Evolutionary conservation across 106 monocot species (phyloP).

Genomic region (Dendrobium catenatum): DNA sequence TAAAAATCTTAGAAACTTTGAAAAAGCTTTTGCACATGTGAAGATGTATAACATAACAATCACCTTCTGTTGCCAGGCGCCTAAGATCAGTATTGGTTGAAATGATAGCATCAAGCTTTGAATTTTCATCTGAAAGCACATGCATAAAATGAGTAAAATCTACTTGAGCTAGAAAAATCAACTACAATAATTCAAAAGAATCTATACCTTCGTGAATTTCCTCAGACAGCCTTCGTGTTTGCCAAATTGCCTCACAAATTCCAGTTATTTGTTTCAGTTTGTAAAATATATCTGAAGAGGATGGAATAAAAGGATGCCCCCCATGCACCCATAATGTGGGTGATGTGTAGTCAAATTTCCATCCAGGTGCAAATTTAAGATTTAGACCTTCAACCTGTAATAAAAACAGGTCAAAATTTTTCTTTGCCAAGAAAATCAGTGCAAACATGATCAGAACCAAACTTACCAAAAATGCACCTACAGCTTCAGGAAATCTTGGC

Average conservation of each 20-base stretch:
- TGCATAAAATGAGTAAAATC: background rate
- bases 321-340: constrained; percentile 64
- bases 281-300: constrained; percentile 34
- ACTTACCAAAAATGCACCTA: constrained; percentile 42
- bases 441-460: background rate
- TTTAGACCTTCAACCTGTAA: constrained; percentile 32
- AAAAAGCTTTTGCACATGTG: background rate
- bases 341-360: constrained; percentile 25
- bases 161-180: background rate
- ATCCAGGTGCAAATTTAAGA: constrained; percentile 20
- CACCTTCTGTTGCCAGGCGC: constrained; percentile 57
- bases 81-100: constrained; percentile 52
- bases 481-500: constrained; percentile 33
- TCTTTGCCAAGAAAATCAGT: background rate
- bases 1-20: background rate
- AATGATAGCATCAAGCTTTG: constrained; percentile 23
- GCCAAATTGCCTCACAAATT: constrained; percentile 51
- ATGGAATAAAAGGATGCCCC: constrained; percentile 75
- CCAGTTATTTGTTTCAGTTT: constrained; percentile 46
- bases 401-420: constrained; percentile 1
- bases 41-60: background rate
- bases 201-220: constrained; percentile 27
- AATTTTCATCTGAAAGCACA: constrained; percentile 6
- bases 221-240: constrained; percentile 15
- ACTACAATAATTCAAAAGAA: constrained; percentile 1